phyloP scores from a whole-genome alignment of 2,329 filamentous ascomycete species.

The Trichophyton simii region DNA sequence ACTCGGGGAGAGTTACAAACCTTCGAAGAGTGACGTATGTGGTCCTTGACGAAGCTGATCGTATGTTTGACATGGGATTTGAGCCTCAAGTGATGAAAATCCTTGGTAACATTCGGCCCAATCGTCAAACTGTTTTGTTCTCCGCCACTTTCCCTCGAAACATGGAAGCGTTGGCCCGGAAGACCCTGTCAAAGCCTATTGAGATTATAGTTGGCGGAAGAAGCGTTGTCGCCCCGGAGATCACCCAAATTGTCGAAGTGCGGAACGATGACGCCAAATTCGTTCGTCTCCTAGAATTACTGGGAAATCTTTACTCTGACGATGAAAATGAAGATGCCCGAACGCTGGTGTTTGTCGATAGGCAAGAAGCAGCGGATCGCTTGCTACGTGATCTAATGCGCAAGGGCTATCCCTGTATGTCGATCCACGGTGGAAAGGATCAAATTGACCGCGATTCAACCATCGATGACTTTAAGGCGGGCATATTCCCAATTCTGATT shows the following conservation, averaged over 20 bases:
- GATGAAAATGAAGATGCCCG: slow-evolving; percentile 79
- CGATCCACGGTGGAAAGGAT: slow-evolving; percentile 87
- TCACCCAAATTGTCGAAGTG: slow-evolving; percentile 85
- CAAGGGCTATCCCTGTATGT: slow-evolving; percentile 83
- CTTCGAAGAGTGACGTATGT: slow-evolving; percentile 81
- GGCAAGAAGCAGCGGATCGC: slow-evolving; percentile 79
- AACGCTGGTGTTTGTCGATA: slow-evolving; percentile 80
- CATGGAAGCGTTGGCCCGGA: slow-evolving; percentile 81
- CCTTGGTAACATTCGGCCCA: slow-evolving; percentile 77
- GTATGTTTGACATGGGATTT: slow-evolving; percentile 99
- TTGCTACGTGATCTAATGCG: slow-evolving; percentile 64
- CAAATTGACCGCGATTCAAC: slow-evolving; percentile 87
- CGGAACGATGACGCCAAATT: slow-evolving; percentile 75
- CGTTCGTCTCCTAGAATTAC: slow-evolving; percentile 64
- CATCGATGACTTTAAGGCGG: slow-evolving; percentile 86
- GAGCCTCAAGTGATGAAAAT: slow-evolving; percentile 98
- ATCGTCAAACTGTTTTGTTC: slow-evolving; percentile 88
- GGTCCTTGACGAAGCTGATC: slow-evolving; percentile 91
- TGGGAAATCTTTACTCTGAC: slow-evolving; percentile 64
- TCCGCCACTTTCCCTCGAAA: slow-evolving; percentile 92
- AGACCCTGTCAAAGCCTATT: slow-evolving; percentile 70
- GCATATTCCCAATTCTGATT: slow-evolving; percentile 76
- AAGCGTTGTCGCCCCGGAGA: slow-evolving; percentile 55
- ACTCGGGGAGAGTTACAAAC: slow-evolving; percentile 88
- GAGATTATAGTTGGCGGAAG: slow-evolving; percentile 87